Conservation (phyloP, 2,329 filamentous ascomycete genomes). For the Curvularia sp. region DNA sequence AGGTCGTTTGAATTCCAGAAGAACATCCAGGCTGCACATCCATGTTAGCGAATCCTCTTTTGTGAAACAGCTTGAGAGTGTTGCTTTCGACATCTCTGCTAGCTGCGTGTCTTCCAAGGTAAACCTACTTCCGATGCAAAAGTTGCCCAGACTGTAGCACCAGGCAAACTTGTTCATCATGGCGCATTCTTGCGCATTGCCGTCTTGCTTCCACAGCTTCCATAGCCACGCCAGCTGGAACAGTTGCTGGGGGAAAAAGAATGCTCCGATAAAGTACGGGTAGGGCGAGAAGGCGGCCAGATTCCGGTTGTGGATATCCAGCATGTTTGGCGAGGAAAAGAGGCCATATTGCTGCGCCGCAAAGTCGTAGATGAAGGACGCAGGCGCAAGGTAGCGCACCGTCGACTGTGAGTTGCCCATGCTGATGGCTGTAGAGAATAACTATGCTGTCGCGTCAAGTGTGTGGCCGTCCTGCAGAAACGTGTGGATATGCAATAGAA, state of each 20-base stretch:
- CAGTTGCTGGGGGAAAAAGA: conserved; percentile 68
- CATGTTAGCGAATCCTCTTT: conserved; percentile 1
- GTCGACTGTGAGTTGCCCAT: conserved; percentile 60
- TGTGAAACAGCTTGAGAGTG: too few species aligned
- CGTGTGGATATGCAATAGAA: not conserved
- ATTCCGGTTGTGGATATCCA: conserved; percentile 64
- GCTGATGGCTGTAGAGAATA: not conserved
- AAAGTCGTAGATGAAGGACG: conserved; percentile 64
- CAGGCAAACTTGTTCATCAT: conserved; percentile 63
- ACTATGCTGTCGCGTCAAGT: not conserved
- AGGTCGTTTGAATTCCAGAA: conserved; percentile 65
- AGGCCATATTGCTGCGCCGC: conserved; percentile 67
- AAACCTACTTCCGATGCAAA: conserved; percentile 64
- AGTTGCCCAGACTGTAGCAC: conserved; percentile 63
- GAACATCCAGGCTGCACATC: conserved; percentile 62
- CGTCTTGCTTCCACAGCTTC: conserved; percentile 59
- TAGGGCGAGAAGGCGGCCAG: conserved; percentile 66
- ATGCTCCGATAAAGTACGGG: conserved; percentile 65
- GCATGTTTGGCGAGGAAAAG: conserved; percentile 64
- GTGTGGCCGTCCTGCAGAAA: not conserved
- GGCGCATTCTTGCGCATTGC: conserved; percentile 54
- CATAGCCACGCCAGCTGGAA: conserved; percentile 66
- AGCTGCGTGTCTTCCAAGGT: not conserved
- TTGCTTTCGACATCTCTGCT: too few species aligned
- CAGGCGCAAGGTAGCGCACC: conserved; percentile 61